Evolutionary conservation across 208 protist genomes (phyloP), one percentile per base, ranked within the genome.

Genomic region (Giardia muris): DNA sequence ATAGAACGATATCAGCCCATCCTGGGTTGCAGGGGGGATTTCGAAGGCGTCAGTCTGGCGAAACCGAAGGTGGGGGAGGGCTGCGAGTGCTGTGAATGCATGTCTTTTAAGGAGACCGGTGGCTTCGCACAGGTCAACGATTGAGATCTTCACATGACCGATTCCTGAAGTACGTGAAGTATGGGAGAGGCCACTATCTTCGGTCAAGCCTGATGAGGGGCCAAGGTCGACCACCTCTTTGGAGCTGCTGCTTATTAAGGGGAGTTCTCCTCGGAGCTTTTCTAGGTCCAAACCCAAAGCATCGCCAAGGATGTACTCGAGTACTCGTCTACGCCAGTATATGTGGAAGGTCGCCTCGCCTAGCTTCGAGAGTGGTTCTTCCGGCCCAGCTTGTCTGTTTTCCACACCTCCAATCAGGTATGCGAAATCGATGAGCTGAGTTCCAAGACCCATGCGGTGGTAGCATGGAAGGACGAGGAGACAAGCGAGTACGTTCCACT

Each of bases 371-470:
- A 93, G 47, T 0, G 92, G 92, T 46, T 90, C 87, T 43, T 93
- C 92, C n/a, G 92, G 92, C 1, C 89, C 87, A 76, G 39, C 92
- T 43, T 87, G n/a, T 2, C 92, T 0, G 0, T 76, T 43, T 48
- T 93, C 92, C 30, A 92, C 48, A 0, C 22, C 42, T 2, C 87
- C 92, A 45, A 93, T 46, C 30, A 90, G 30, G 39, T 93, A 93
- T 2, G 92, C 4, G 43, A 94, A 91, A 57, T 87, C 90, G n/a
- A 94, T 94, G 3, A 94, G 43, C 10, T 92, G 0, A 46, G 88
- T 67, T 19, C 93, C 93, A 39, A 92, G 89, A 4, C 93, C 93
- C 1, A 90, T 22, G 2, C 89, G 2, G 1, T 46, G 67, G 39
- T 89, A 93, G 1, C 30, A 47, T 0, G 93, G 93, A 67, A 94